phyloP scores from a whole-genome alignment of 345 rosid genomes.

The Linum trigynum region DNA sequence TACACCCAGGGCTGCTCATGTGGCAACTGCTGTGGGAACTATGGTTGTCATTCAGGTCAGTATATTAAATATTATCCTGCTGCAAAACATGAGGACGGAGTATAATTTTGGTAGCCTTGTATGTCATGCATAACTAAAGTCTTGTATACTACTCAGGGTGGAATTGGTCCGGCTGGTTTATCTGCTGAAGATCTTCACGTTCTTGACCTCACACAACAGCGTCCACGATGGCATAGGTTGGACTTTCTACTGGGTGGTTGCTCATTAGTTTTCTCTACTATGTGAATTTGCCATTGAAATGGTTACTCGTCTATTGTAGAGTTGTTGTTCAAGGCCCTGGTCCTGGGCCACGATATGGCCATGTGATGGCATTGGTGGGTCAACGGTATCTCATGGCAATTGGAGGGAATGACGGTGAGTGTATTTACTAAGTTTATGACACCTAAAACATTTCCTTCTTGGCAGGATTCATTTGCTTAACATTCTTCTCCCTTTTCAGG shows the following conservation, averaged over 20 bases:
- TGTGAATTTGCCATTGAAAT: slow-evolving; percentile 12
- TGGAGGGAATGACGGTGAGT: slow-evolving; percentile 96
- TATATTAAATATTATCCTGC: slow-evolving; percentile 3
- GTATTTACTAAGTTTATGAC: slow-evolving; percentile 7
- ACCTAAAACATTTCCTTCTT: background rate
- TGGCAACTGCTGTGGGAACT: slow-evolving; percentile 96
- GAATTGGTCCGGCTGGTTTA: slow-evolving; percentile 98
- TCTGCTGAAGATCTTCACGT: slow-evolving; percentile 99
- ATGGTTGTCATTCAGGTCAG: slow-evolving; percentile 99
- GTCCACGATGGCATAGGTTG: slow-evolving; percentile 98
- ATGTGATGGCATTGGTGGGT: slow-evolving; percentile 98
- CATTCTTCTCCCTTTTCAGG: slow-evolving; percentile 37
- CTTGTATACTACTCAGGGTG: slow-evolving; percentile 53
- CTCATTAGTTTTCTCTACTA: slow-evolving; percentile 1
- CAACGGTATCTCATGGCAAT: slow-evolving; percentile 99
- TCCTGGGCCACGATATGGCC: slow-evolving; percentile 99
- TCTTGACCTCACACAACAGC: slow-evolving; percentile 91
- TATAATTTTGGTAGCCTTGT: background rate
- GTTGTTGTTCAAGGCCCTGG: slow-evolving; percentile 99
- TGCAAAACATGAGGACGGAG: background rate
- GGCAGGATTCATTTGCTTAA: slow-evolving; percentile 5
- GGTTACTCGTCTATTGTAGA: slow-evolving; percentile 31
- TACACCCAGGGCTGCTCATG: slow-evolving; percentile 99
- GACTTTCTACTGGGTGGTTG: slow-evolving; percentile 12
- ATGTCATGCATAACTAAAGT: slow-evolving; percentile 7